These are phyloP conservation scores for Inga laurina DNA, from an alignment of 306 rosid genomes.

Conservation along the genomic window DNA sequence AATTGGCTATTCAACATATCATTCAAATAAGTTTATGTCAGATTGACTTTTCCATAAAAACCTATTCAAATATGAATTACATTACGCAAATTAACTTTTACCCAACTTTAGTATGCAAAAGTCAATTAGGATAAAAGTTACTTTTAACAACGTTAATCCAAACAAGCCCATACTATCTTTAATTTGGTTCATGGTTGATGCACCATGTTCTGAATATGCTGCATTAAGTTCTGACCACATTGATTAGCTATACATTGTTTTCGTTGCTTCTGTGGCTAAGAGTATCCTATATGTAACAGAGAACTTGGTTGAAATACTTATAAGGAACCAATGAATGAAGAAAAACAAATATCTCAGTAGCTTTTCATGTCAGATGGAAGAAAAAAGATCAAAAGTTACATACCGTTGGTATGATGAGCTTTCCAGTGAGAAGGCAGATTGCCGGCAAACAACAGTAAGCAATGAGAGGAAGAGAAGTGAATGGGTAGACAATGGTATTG, in stretches of 20 bases:
- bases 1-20: no score
- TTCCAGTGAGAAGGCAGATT: constrained; percentile 95
- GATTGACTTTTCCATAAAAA: no score
- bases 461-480: constrained; percentile 94
- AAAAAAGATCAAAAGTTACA: constrained; percentile 21
- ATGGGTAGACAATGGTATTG: constrained; percentile 96
- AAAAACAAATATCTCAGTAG: not conserved
- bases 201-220: not conserved
- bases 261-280: not conserved
- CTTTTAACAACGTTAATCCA: no score
- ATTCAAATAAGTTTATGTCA: no score
- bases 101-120: no score
- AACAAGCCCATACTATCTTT: not conserved
- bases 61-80: no score
- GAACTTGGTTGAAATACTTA: not conserved
- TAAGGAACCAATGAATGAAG: not conserved
- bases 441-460: constrained; percentile 94
- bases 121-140: no score
- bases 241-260: not conserved
- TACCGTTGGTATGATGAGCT: constrained; percentile 97
- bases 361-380: not conserved
- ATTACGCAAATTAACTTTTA: no score
- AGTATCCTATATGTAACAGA: not conserved
- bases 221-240: not conserved
- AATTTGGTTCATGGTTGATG: not conserved